Percentiles rank a stretch among this genome's conserved stretches.
These are phyloP conservation scores for Suillus luteus DNA, from an alignment of 768 basidiomycete genomes.

Conservation along the genomic window DNA sequence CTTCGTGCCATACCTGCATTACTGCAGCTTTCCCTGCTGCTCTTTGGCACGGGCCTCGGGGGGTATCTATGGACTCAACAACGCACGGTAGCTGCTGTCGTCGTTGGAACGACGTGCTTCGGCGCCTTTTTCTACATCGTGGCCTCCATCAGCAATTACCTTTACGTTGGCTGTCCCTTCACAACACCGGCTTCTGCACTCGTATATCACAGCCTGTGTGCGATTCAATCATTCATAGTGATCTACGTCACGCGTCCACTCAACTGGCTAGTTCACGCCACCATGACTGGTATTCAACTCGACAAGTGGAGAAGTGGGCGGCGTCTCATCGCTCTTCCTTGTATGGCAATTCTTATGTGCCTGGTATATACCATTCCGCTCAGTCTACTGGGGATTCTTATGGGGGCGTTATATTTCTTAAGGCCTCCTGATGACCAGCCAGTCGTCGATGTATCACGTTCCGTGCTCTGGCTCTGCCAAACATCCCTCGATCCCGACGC, in stretches of 20 bases:
- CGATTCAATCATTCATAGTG: not conserved
- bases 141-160: not conserved
- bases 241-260: too few species aligned
- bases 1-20: constrained; percentile 12
- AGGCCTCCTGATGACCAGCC: not conserved
- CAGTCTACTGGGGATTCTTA: too few species aligned
- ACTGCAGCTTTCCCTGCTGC: constrained; percentile 16
- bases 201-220: not conserved
- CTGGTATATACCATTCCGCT: too few species aligned
- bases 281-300: too few species aligned
- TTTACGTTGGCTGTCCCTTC: not conserved
- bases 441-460: not conserved
- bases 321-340: too few species aligned
- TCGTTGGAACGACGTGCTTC: constrained; percentile 3
- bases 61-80: constrained; percentile 10
- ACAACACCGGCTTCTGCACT: not conserved
- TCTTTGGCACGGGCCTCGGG: constrained; percentile 16
- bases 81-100: constrained; percentile 1
- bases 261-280: too few species aligned
- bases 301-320: too few species aligned
- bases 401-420: not conserved
- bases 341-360: too few species aligned
- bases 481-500: not conserved
- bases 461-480: not conserved
- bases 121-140: constrained; percentile 2